Percentiles rank a stretch among this genome's conserved stretches.
phyloP scores from a whole-genome alignment of 2,329 filamentous ascomycete genomes.

The Capronia coronata region DNA sequence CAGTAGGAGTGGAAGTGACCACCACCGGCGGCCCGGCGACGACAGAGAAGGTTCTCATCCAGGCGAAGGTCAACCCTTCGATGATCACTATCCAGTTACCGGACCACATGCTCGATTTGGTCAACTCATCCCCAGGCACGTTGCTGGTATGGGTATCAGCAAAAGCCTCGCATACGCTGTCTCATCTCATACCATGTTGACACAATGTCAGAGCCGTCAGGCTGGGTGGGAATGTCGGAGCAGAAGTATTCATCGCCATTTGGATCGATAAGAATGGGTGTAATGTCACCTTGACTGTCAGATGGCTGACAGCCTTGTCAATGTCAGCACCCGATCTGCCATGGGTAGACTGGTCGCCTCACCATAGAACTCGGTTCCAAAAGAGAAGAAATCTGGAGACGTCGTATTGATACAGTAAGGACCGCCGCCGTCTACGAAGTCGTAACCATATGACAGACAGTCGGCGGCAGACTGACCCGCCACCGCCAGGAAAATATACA shows the following conservation, averaged over 20 bases:
- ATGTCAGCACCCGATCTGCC: slow-evolving; percentile 1
- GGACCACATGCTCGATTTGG: slow-evolving; percentile 23
- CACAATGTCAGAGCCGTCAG: slow-evolving; percentile 19
- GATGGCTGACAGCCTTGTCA: slow-evolving; percentile 18
- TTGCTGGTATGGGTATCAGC: slow-evolving; percentile 17
- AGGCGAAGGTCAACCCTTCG: slow-evolving; percentile 26
- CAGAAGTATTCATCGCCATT: slow-evolving; percentile 26
- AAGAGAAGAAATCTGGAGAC: slow-evolving; percentile 23
- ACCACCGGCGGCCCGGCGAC: slow-evolving; percentile 24
- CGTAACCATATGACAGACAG: slow-evolving; percentile 24
- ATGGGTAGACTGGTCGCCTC: neutral
- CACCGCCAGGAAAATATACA: slow-evolving; percentile 8
- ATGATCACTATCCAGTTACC: slow-evolving; percentile 25
- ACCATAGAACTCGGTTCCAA: slow-evolving; percentile 25
- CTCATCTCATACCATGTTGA: slow-evolving; percentile 23
- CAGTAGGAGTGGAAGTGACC: slow-evolving; percentile 18
- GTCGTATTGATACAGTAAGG: slow-evolving; percentile 27
- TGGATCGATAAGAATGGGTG: slow-evolving; percentile 24
- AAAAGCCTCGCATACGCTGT: neutral
- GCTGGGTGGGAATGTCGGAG: slow-evolving; percentile 23
- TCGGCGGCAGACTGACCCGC: slow-evolving; percentile 12
- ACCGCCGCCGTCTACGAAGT: slow-evolving; percentile 24
- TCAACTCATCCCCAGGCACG: slow-evolving; percentile 21
- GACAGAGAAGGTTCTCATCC: slow-evolving; percentile 21
- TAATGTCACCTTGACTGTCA: slow-evolving; percentile 21